These are phyloP conservation scores for Ogataea nakhonphanomensis DNA, from an alignment of 805 yeast species.

Conservation along the genomic window DNA sequence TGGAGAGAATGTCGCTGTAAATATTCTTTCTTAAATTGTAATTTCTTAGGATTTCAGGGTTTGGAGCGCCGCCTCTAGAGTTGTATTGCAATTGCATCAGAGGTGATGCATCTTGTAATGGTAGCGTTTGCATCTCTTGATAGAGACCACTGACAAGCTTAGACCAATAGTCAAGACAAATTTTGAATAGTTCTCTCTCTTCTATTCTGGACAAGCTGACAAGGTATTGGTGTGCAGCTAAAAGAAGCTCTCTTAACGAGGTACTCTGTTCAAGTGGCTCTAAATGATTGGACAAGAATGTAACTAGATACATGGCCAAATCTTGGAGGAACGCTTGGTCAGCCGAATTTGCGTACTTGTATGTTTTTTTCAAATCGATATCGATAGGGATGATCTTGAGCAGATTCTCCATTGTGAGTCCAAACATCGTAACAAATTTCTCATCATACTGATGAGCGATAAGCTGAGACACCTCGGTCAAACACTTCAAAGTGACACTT, in stretches of 20 bases:
- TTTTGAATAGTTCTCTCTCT: constrained; percentile 93
- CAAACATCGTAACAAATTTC: constrained; percentile 68
- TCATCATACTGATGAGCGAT: constrained; percentile 50
- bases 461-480: constrained; percentile 84
- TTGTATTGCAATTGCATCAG: constrained; percentile 62
- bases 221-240: constrained; percentile 75
- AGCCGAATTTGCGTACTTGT: constrained; percentile 67
- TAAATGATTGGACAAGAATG: constrained; percentile 76
- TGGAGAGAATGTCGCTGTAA: constrained; percentile 74
- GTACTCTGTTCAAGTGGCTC: constrained; percentile 55
- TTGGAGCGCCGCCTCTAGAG: constrained; percentile 72
- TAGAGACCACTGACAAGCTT: constrained; percentile 78
- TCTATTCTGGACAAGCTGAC: constrained; percentile 85
- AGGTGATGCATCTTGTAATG: constrained; percentile 69
- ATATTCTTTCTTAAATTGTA: constrained; percentile 83
- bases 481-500: constrained; percentile 81
- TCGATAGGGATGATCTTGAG: constrained; percentile 64
- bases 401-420: constrained; percentile 68
- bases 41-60: constrained; percentile 73
- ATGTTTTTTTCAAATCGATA: constrained; percentile 68
- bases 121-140: constrained; percentile 80
- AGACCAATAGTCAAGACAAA: constrained; percentile 93
- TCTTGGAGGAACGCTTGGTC: constrained; percentile 96
- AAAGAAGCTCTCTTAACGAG: constrained; percentile 50
- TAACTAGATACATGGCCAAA: constrained; percentile 86